These are phyloP conservation scores for Colletotrichum zoysiae DNA, from an alignment of 2,329 filamentous ascomycete genomes.

Conservation along the genomic window DNA sequence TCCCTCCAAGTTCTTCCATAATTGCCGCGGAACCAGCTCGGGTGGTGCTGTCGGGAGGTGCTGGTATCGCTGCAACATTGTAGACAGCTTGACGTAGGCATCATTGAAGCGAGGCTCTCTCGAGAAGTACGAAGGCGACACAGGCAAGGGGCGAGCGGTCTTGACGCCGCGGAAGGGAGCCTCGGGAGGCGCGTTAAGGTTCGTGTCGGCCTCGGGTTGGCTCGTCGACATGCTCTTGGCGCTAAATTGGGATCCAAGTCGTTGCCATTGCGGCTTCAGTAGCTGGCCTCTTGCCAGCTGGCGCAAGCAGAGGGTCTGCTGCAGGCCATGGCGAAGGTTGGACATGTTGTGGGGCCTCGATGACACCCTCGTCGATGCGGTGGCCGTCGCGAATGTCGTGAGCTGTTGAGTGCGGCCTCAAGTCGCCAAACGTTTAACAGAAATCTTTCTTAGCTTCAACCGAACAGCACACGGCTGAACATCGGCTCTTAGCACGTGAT, in stretches of 20 bases:
- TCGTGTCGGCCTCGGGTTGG: conserved; percentile 8
- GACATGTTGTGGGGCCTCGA: conserved; percentile 49
- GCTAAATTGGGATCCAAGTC: conserved; percentile 45
- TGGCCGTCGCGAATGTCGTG: conserved; percentile 33
- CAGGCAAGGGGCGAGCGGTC: conserved; percentile 81
- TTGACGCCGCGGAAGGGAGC: conserved; percentile 51
- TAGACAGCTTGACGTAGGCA: conserved; percentile 79
- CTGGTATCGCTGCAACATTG: conserved; percentile 78
- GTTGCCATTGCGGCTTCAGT: conserved; percentile 46
- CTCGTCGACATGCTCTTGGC: conserved; percentile 47
- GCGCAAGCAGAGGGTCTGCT: conserved; percentile 53
- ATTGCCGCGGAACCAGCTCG: conserved; percentile 76
- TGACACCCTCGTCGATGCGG: conserved; percentile 33
- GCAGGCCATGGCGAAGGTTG: conserved; percentile 50
- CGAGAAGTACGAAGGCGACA: conserved; percentile 95
- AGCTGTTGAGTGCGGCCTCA: conserved; percentile 7
- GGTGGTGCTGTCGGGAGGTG: conserved; percentile 77
- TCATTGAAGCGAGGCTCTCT: conserved; percentile 89
- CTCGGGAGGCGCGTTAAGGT: conserved; percentile 26
- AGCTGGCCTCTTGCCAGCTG: conserved; percentile 49
- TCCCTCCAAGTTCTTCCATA: conserved; percentile 84
- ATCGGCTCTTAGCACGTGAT: conserved; percentile 22
- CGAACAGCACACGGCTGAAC: conserved; percentile 16
- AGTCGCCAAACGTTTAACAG: conserved; percentile 13
- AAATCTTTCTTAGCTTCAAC: conserved; percentile 39